Percentiles rank a stretch among this genome's conserved stretches.
Evolutionary conservation across 2,329 filamentous ascomycete species (phyloP).

Genomic region (Alternaria brassicae): DNA sequence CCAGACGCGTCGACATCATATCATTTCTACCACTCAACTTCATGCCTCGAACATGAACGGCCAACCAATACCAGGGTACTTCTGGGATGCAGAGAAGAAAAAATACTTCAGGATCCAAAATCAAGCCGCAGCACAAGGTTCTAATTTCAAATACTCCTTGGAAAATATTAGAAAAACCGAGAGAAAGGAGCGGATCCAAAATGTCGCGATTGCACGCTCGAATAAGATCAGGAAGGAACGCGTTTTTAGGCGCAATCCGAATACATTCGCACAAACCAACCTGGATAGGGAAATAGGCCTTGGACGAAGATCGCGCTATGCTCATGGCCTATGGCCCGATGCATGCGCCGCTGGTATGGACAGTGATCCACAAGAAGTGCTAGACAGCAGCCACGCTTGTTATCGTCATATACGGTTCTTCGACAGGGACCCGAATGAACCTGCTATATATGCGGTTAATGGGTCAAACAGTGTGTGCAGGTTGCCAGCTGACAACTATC

Average conservation of each 20-base stretch:
- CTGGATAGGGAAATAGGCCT: conserved; percentile 41
- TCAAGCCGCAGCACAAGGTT: conserved; percentile 43
- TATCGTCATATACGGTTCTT: conserved; percentile 30
- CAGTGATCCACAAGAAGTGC: conserved; percentile 10
- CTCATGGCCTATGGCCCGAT: conserved; percentile 33
- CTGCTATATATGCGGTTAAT: conserved; percentile 33
- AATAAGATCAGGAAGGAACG: conserved; percentile 33
- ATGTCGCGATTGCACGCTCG: conserved; percentile 9
- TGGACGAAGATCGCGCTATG: conserved; percentile 24
- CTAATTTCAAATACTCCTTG: conserved; percentile 49
- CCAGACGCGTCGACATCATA: background rate
- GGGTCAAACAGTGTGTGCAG: conserved; percentile 33
- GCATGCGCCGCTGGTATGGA: conserved; percentile 33
- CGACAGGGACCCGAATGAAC: conserved; percentile 34
- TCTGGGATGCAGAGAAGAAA: conserved; percentile 56
- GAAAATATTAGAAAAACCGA: conserved; percentile 51
- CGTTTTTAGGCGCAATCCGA: conserved; percentile 28
- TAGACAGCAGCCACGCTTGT: conserved; percentile 10
- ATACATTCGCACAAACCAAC: conserved; percentile 25
- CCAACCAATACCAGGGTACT: conserved; percentile 57
- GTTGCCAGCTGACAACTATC: conserved; percentile 12
- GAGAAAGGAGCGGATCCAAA: conserved; percentile 31
- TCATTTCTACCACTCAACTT: background rate
- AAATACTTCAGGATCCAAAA: conserved; percentile 60
- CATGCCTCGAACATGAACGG: conserved; percentile 42